phyloP scores from a whole-genome alignment of 108 stramenopile genomes.

The Aurantiochytrium sp. region DNA sequence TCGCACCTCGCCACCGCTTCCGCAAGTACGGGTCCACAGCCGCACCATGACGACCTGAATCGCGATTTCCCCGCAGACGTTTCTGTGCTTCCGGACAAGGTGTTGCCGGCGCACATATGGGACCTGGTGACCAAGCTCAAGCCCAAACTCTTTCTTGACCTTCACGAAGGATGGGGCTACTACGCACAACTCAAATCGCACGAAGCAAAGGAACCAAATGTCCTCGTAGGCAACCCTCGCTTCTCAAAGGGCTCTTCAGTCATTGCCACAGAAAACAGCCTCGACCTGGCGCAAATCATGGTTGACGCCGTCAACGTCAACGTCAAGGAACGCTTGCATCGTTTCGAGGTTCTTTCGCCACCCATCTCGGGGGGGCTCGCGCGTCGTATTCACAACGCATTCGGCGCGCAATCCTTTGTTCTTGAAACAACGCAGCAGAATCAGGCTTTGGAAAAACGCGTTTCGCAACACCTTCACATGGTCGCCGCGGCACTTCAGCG shows the following conservation, averaged over 20 bases:
- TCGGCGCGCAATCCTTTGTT: constrained; percentile 8
- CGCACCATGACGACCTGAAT: neutral
- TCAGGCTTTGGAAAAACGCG: neutral
- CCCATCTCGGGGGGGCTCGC: neutral
- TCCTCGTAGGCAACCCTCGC: neutral
- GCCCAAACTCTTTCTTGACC: neutral
- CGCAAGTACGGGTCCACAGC: neutral
- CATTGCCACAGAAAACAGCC: neutral
- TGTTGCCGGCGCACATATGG: neutral
- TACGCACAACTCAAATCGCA: constrained; percentile 2
- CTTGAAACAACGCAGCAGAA: neutral
- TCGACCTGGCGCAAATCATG: neutral
- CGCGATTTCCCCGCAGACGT: neutral
- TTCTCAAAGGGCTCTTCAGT: neutral
- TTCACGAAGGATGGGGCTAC: constrained; percentile 8
- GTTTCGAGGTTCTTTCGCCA: neutral
- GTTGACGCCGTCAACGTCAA: neutral
- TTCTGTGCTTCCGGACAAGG: neutral
- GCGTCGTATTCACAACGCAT: neutral
- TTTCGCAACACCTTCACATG: neutral
- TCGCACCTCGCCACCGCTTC: neutral
- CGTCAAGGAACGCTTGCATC: neutral
- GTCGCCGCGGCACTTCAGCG: neutral
- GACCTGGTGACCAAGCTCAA: neutral
- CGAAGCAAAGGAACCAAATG: neutral